Evolutionary conservation across 164 flowering plant genomes (phyloP), one percentile per base, ranked within the genome.

Genomic region (Annona squamosa): DNA sequence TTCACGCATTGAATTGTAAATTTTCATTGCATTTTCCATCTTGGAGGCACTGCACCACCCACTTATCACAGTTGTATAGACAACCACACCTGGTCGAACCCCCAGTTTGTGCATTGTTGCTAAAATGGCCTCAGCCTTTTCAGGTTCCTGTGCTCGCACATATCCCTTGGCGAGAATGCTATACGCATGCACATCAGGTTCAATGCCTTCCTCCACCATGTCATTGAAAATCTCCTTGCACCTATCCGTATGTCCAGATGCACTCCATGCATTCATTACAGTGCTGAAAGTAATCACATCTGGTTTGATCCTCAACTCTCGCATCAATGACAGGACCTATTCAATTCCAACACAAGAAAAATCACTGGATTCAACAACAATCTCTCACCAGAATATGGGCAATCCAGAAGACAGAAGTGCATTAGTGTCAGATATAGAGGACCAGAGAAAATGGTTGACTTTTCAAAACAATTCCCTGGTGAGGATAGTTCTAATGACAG

Each of bases 271-370:
- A 77, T 95, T 85, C 99, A 95, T 93, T 61, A 93, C 87, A 65
- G 93, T 91, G 92, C 99, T 93, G 77, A 90, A 95, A 75, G 99
- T 90, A 72, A 95, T 66, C 17, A 95, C 98, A 77, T 93, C 99
- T 48, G 98, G 98, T 81, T 88, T 93, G 71, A 91, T 80, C 46
- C 92, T 91, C 78, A 75, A 88, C 69, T 88, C 89, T 79, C 86
- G 89, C 99, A 95, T 95, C 85, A 93, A 68, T 3, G 80, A 80
- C 72, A 95, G 83, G 61, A 83, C 86, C 99, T 93, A 91, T 70
- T 65, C 64, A 37, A 46, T 64, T n/a, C 10, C 46, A 46, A 26
- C 46, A 44, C n/a, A 17, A n/a, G 46, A 52, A 68, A 19, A 66
- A 41, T 47, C 41, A 46, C 17, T 52, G 13, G 59, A 52, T 52